phyloP scores from a whole-genome alignment of 192 early-diverging fungal species.

The Backusella psychrophila region DNA sequence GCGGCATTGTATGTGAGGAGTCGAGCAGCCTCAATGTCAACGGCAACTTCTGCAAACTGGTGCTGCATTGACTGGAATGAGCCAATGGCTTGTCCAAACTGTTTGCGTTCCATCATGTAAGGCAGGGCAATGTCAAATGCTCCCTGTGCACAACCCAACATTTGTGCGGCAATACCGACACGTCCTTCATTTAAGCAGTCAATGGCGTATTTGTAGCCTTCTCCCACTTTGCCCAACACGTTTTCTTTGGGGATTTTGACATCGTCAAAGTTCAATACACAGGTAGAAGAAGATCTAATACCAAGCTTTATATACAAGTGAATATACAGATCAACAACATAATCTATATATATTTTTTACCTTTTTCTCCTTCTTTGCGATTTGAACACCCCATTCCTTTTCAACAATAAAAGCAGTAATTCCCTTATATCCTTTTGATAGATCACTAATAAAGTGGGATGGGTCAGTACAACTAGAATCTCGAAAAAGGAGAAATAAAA shows the following conservation, averaged over 20 bases:
- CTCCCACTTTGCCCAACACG: slow-evolving; percentile 85
- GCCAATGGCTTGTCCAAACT: slow-evolving; percentile 80
- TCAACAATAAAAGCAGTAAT: neutral
- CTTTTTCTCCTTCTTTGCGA: slow-evolving; percentile 98
- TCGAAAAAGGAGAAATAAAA: neutral
- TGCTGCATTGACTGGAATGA: slow-evolving; percentile 75
- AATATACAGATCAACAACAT: neutral
- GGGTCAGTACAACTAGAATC: neutral
- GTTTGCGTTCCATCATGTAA: slow-evolving; percentile 92
- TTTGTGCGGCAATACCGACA: slow-evolving; percentile 94
- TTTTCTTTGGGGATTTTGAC: slow-evolving; percentile 75
- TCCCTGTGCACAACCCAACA: slow-evolving; percentile 96
- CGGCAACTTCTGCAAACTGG: slow-evolving; percentile 74
- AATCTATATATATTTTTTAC: slow-evolving; percentile 20
- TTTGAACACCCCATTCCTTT: slow-evolving; percentile 84
- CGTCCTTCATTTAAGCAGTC: slow-evolving; percentile 96
- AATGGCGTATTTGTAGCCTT: slow-evolving; percentile 97
- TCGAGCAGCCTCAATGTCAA: slow-evolving; percentile 92
- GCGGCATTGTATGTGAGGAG: slow-evolving; percentile 96
- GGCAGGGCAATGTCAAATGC: slow-evolving; percentile 80
- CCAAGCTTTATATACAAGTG: slow-evolving; percentile 55
- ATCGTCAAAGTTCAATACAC: slow-evolving; percentile 89
- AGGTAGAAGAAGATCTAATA: slow-evolving; percentile 93
- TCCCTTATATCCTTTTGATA: neutral
- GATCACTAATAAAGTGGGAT: neutral